phyloP scores from a whole-genome alignment of 208 protist species.

The Leishmania aethiopica region DNA sequence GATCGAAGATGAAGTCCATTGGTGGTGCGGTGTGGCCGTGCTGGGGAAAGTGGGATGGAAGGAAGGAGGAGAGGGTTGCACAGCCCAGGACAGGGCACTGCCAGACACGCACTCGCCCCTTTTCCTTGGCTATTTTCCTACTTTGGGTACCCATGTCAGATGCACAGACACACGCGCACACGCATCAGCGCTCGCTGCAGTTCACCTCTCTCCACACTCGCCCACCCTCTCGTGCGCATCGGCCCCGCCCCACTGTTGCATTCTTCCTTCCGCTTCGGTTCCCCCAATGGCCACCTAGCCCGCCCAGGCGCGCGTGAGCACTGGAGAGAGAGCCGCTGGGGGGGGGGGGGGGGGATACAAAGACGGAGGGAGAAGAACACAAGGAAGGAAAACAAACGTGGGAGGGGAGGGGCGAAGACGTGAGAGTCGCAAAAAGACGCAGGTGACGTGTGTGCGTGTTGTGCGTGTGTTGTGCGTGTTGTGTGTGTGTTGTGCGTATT shows the following conservation, averaged over 20 bases:
- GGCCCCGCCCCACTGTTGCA: neutral
- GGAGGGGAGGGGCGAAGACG: neutral
- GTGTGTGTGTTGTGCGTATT: neutral
- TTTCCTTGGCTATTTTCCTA: neutral
- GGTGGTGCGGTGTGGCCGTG: neutral
- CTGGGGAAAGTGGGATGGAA: neutral
- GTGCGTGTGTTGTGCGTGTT: neutral
- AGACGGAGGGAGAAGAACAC: neutral
- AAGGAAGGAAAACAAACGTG: neutral
- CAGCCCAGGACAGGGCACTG: conserved; percentile 11
- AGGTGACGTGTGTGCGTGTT: neutral
- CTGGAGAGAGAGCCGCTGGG: neutral
- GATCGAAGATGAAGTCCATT: neutral
- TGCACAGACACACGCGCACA: no score
- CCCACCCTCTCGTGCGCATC: neutral
- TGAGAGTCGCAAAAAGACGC: neutral
- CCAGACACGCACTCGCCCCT: neutral
- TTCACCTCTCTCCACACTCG: neutral
- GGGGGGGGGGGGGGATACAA: neutral
- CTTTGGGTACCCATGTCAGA: neutral
- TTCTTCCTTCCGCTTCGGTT: neutral
- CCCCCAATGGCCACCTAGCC: neutral
- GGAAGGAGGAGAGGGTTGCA: neutral
- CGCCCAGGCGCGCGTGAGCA: neutral
- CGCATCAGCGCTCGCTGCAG: neutral